These are phyloP conservation scores for Talaromyces proteolyticus DNA, from an alignment of 495 filamentous ascomycete genomes.

Conservation along the genomic window DNA sequence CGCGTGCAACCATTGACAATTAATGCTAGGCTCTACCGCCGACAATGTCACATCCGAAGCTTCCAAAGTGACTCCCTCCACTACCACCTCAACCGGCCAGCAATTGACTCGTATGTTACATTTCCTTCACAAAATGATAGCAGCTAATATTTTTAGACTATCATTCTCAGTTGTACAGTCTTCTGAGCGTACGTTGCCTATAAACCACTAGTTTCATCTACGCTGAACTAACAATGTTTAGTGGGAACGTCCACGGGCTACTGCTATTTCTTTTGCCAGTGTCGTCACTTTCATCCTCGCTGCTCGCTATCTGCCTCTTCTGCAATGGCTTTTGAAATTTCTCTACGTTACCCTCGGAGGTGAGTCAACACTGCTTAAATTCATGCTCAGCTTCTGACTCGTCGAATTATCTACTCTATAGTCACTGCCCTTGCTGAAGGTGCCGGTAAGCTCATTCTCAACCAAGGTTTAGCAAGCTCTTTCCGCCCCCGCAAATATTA, in stretches of 20 bases:
- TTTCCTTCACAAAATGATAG: conserved; percentile 1
- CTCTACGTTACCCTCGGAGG: conserved; percentile 63
- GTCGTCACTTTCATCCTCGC: conserved; percentile 78
- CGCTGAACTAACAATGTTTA: conserved; percentile 25
- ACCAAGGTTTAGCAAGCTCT: conserved; percentile 74
- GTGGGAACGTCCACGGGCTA: conserved; percentile 74
- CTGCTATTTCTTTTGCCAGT: conserved; percentile 73
- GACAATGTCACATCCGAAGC: conserved; percentile 70
- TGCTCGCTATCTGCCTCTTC: conserved; percentile 80
- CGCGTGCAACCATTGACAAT: neutral
- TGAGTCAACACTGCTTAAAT: too few relatives aligned
- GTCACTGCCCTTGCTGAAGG: conserved; percentile 74
- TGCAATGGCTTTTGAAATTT: conserved; percentile 84
- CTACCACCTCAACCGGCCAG: conserved; percentile 74
- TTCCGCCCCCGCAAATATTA: conserved; percentile 90
- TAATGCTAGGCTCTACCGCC: conserved; percentile 48
- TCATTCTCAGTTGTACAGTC: conserved; percentile 89
- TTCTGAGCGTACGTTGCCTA: conserved; percentile 59
- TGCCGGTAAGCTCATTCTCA: conserved; percentile 67
- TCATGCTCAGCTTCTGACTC: too few relatives aligned
- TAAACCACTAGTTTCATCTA: conserved; percentile 4
- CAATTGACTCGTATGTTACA: conserved; percentile 65
- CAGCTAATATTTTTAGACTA: conserved; percentile 50
- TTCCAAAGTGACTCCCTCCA: conserved; percentile 59
- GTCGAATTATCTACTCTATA: conserved; percentile 20